Conservation (phyloP, 2,329 filamentous ascomycete species). For the Penicillium sp. region DNA sequence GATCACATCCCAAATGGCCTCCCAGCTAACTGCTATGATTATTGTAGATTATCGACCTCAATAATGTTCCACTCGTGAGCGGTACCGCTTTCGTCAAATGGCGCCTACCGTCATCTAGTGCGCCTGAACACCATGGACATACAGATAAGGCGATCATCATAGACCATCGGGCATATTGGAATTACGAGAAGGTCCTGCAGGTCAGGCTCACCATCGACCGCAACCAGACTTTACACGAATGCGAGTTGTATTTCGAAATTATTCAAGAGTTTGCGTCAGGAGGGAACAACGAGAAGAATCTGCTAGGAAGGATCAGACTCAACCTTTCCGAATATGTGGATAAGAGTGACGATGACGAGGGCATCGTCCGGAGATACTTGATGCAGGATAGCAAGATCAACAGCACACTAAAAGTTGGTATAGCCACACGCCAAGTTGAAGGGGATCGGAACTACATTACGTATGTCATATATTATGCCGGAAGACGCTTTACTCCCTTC, state of each 20-base stretch:
- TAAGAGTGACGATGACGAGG: slow-evolving; percentile 54
- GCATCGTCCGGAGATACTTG: slow-evolving; percentile 71
- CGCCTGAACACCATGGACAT: slow-evolving; percentile 77
- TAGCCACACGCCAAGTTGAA: slow-evolving; percentile 71
- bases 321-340: slow-evolving; percentile 93
- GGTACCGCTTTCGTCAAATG: slow-evolving; percentile 85
- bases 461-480: slow-evolving; percentile 29
- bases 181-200: slow-evolving; percentile 63
- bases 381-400: slow-evolving; percentile 99
- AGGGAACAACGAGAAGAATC: slow-evolving; percentile 75
- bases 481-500: too few species aligned
- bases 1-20: too few species aligned
- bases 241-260: slow-evolving; percentile 74
- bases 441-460: slow-evolving; percentile 79
- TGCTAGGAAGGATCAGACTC: slow-evolving; percentile 67
- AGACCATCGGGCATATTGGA: slow-evolving; percentile 64
- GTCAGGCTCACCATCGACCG: slow-evolving; percentile 81
- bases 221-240: slow-evolving; percentile 68
- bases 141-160: slow-evolving; percentile 57
- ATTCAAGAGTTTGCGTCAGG: slow-evolving; percentile 73
- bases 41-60: slow-evolving; percentile 93
- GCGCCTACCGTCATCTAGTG: slow-evolving; percentile 75
- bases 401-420: slow-evolving; percentile 70
- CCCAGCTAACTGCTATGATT: too few species aligned
- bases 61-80: slow-evolving; percentile 86